Percentiles rank a stretch among this genome's conserved stretches.
Evolutionary conservation across 1,139 yeast species (phyloP).

Genomic region (Barnettozyma hawaiiensis): DNA sequence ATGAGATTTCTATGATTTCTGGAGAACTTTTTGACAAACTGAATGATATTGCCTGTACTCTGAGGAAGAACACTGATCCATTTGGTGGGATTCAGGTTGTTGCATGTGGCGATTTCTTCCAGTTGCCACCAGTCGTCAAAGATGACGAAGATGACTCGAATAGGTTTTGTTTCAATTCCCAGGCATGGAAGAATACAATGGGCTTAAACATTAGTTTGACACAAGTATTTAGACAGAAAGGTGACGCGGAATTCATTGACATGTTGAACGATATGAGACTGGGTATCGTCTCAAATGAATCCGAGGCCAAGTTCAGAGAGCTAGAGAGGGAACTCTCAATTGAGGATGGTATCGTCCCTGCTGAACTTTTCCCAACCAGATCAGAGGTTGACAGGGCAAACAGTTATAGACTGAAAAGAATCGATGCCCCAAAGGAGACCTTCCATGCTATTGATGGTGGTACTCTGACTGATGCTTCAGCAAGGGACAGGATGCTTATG

Average conservation of each 20-base stretch:
- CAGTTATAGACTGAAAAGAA: constrained; percentile 41
- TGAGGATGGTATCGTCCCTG: constrained; percentile 74
- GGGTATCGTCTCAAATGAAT: constrained; percentile 55
- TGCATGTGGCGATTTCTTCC: constrained; percentile 87
- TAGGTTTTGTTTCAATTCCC: constrained; percentile 72
- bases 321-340: constrained; percentile 50
- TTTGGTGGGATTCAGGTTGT: constrained; percentile 89
- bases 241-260: constrained; percentile 67
- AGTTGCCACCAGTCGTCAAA: constrained; percentile 74
- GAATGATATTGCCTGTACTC: constrained; percentile 52
- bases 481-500: constrained; percentile 42
- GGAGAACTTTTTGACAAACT: constrained; percentile 68
- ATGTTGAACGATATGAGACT: constrained; percentile 86
- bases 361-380: constrained; percentile 82
- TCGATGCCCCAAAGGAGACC: constrained; percentile 40
- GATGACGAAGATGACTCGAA: constrained; percentile 27
- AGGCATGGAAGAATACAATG: constrained; percentile 65
- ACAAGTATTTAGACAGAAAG: constrained; percentile 88
- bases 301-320: constrained; percentile 48
- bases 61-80: constrained; percentile 49
- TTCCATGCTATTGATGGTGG: constrained; percentile 67
- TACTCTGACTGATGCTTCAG: constrained; percentile 38
- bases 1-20: constrained; percentile 88
- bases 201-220: constrained; percentile 61
- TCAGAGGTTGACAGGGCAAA: constrained; percentile 82